Percentiles rank a stretch among this genome's conserved stretches.
These are phyloP conservation scores for Botrytis porri DNA, from an alignment of 2,329 filamentous ascomycete genomes.

Conservation along the genomic window DNA sequence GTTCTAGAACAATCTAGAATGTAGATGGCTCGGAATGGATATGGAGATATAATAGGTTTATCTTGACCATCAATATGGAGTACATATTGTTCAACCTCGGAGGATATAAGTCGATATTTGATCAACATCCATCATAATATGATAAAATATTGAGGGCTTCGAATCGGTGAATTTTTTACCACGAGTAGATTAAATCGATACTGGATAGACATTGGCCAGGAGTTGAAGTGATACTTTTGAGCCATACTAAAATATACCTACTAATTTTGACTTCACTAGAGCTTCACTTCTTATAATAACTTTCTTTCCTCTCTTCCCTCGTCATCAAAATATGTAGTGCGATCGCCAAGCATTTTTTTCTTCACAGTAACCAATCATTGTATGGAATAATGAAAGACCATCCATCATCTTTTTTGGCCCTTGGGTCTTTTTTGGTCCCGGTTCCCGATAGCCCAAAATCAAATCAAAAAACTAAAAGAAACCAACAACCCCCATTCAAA, in stretches of 20 bases:
- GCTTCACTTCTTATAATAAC: no score
- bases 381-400: not conserved
- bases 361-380: not conserved
- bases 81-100: not conserved
- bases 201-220: no score
- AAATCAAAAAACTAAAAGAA: not conserved
- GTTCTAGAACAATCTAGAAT: slow-evolving; percentile 8
- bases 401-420: not conserved
- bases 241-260: not conserved
- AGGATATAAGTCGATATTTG: not conserved
- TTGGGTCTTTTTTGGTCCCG: not conserved
- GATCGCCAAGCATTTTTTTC: not conserved
- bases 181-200: not conserved
- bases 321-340: slow-evolving; percentile 12
- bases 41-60: not conserved
- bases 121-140: not conserved
- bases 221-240: not conserved
- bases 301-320: not conserved
- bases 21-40: not conserved
- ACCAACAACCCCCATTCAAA: slow-evolving; percentile 10
- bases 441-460: slow-evolving; percentile 10
- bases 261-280: not conserved
- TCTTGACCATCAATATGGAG: not conserved
- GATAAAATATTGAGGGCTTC: not conserved
- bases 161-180: not conserved